Evolutionary conservation across 2,329 filamentous ascomycete species (phyloP), one percentile per base, ranked within the genome.

Genomic region (Aspergillus felis): DNA sequence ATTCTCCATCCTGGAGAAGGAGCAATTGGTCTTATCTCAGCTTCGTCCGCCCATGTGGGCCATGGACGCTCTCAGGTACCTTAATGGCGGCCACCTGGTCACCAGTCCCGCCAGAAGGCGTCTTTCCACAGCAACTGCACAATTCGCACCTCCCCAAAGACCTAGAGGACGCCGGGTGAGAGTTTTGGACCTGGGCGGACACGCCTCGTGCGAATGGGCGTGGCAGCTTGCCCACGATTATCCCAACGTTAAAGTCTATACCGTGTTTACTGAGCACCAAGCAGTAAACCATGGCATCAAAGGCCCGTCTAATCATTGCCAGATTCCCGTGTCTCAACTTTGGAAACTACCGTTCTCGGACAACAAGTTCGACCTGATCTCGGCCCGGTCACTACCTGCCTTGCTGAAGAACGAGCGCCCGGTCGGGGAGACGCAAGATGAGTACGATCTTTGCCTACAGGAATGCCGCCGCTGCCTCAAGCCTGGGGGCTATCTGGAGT

Each of bases 381-480:
- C 91, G 2, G 91, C 92, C 1, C 88, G 93, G 38, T 90, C 92
- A 57, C 83, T 99, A 50, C 90, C 96, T 75, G 85, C 88, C 54
- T 83, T 95, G 42, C 85, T 99, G 66, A 94, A 93, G 72, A 82
- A 79, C 2, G 78, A 79, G 61, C 79, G 77, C 74, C 86, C 88
- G 0, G 82, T 81, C 29, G 84, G 87, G 67, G 84, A 89, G 63
- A 82, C 84, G 44, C 80, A 85, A 57, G 91, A 97, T 68, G 93
- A 97, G 76, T 97, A 92, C 82, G 90, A 95, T 70, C 82, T 87
- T 51, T 94, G 91, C 60, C 81, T 97, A 8, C 81, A 80, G 53
- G 94, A 99, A 77, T 95, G 92, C 72, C 87, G 91, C 78, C 91
- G 94, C 58, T 88, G 95, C 57, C 86, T 97, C 65, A 96, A 96